These are phyloP conservation scores for Rheum nobile DNA, from an alignment of 148 eudicot species.

Conservation along the genomic window DNA sequence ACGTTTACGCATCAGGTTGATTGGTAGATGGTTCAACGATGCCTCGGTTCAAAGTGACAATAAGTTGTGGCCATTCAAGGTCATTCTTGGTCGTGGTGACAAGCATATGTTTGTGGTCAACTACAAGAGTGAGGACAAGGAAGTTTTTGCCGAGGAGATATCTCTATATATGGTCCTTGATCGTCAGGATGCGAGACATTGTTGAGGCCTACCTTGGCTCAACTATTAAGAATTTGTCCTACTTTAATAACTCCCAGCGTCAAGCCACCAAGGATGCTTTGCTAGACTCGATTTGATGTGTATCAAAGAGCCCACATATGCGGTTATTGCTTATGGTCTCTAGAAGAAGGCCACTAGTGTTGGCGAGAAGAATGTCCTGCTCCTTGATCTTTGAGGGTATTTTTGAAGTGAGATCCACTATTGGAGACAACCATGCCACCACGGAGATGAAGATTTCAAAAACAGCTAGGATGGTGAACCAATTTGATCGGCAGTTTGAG, in stretches of 20 bases:
- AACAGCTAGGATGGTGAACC: conserved; percentile 13
- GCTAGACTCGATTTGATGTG: conserved; percentile 3
- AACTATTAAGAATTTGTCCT: conserved; percentile 4
- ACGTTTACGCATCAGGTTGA: too few species aligned
- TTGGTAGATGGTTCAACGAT: conserved; percentile 2
- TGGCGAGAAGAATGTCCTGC: conserved; percentile 8
- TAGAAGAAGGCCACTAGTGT: conserved; percentile 11
- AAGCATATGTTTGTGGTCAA: conserved; percentile 9
- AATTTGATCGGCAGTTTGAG: conserved; percentile 9
- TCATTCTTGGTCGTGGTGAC: conserved; percentile 1
- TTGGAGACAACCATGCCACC: conserved; percentile 9
- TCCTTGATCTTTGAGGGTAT: conserved; percentile 10
- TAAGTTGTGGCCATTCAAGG: conserved; percentile 11
- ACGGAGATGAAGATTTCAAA: conserved; percentile 8
- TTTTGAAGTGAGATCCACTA: conserved; percentile 8
- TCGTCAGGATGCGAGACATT: conserved; percentile 9
- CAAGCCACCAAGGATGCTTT: conserved; percentile 7
- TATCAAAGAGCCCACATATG: conserved; percentile 12
- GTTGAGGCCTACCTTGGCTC: conserved; percentile 9
- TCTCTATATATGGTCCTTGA: conserved; percentile 10
- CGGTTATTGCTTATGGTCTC: conserved; percentile 11
- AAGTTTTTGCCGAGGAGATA: not conserved
- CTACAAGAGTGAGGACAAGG: conserved; percentile 12
- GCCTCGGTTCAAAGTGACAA: conserved; percentile 10
- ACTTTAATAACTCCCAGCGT: conserved; percentile 3